These are phyloP conservation scores for Phytophthora pseudosyringae DNA, from an alignment of 352 stramenopile species.

Conservation along the genomic window DNA sequence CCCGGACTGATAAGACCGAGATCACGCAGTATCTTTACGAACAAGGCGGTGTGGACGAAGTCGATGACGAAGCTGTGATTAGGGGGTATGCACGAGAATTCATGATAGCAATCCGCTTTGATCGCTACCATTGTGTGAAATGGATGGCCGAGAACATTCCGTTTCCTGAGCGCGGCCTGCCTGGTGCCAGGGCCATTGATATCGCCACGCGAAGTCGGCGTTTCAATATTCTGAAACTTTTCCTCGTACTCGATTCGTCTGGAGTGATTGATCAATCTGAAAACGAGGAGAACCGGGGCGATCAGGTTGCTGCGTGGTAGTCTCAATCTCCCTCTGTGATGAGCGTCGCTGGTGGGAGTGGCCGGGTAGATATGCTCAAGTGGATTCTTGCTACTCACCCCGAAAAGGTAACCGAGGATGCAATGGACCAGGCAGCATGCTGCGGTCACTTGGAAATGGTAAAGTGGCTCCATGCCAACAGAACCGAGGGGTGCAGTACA, in stretches of 20 bases:
- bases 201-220: not conserved
- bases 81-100: not conserved
- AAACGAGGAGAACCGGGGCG: not conserved
- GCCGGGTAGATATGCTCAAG: conserved; percentile 2
- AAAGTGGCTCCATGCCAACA: too few relatives aligned
- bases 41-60: conserved; percentile 1
- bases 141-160: conserved; percentile 7
- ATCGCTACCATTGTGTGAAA: conserved; percentile 2
- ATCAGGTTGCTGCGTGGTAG: conserved; percentile 6
- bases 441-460: not conserved
- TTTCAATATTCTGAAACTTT: conserved; percentile 10
- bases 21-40: conserved; percentile 10
- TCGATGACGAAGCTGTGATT: not conserved
- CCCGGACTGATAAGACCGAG: not conserved
- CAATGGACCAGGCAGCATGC: not conserved
- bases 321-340: conserved; percentile 3
- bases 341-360: not conserved
- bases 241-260: not conserved
- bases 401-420: conserved; percentile 4
- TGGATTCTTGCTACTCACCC: conserved; percentile 2
- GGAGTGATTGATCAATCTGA: conserved; percentile 1
- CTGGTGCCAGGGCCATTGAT: conserved; percentile 1
- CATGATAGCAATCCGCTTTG: not conserved
- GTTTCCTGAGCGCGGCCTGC: conserved; percentile 1
- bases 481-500: not conserved